Base-by-base conservation (phyloP, 2,329 filamentous ascomycete species). In the Apiospora pterosperma region DNA sequence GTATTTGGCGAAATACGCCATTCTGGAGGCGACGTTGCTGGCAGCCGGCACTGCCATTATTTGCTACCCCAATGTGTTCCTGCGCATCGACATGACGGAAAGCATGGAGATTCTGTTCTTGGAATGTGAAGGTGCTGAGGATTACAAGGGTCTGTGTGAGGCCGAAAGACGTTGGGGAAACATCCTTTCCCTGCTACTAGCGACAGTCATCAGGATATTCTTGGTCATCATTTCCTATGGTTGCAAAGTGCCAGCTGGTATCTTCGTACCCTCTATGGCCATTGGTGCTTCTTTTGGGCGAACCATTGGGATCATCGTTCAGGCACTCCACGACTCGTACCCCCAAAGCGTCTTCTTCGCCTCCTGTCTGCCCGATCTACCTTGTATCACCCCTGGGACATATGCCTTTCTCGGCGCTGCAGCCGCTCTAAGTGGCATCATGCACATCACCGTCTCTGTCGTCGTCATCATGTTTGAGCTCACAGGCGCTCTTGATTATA, bases 391-490 rank as follows among this genome's bases (percentile, higher is more conserved):
- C 0, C 96, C 96, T 0, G 96, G 96, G 11, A 98, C 96, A 1
- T 99, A 99, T 74, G 96, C 96, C 7, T 97, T 99, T 70, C 84
- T 99, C 0, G 96, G 96, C 48, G 96, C 96, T 5, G 96, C 90
- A 0, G 95, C 96, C 2, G 92, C 96, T 0, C 83, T 99, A 28
- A 95, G 92, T 76, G 96, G 96, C 11, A 97, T 98, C 74, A 99
- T 98, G 95, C 96, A 98, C 77, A 92, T 99, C 67, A 97, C 95
- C 0, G 89, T 99, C 19, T 96, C 94, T 0, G 93, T 99, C 11
- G 95, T 97, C 2, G 96, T 99, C 73, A 99, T 99, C 77, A 98
- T 99, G 96, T 98, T 98, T 74, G 96, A 99, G 78, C 85, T 99
- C 60, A 99, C 96, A 0, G 96, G 96, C n/a, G 96, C 96, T 7